Conservation (phyloP, 768 basidiomycete species). For the Chalciporus chontae region DNA sequence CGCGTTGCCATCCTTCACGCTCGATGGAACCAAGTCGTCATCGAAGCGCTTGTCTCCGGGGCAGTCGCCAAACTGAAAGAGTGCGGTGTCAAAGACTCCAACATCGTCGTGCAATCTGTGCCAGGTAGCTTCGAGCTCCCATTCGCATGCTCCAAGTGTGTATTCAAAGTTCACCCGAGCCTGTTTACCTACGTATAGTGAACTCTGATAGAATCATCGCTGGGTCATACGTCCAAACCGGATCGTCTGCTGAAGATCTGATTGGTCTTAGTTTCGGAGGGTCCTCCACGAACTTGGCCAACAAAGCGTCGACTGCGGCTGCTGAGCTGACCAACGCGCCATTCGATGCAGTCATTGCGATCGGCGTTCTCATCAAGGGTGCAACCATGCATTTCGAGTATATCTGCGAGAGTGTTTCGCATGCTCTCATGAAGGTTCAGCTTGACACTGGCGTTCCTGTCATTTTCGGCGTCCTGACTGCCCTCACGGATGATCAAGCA, state of each 20-base stretch:
- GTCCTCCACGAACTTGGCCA: constrained; percentile 29
- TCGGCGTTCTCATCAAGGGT: constrained; percentile 98
- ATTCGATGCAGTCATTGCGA: constrained; percentile 95
- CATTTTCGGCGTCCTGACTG: constrained; percentile 95
- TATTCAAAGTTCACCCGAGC: constrained; percentile 3
- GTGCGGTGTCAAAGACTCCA: constrained; percentile 81
- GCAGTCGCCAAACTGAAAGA: constrained; percentile 76
- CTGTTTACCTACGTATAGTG: constrained; percentile 4
- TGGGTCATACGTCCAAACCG: constrained; percentile 79
- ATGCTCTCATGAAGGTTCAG: constrained; percentile 92
- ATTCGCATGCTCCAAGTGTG: constrained; percentile 77
- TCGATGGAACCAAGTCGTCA: constrained; percentile 89
- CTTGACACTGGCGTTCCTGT: constrained; percentile 92
- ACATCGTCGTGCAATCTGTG: constrained; percentile 88
- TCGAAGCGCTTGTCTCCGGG: constrained; percentile 81
- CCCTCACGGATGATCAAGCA: constrained; percentile 90
- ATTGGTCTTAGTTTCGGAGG: constrained; percentile 50
- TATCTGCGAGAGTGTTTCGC: constrained; percentile 90
- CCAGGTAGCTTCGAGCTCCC: constrained; percentile 97
- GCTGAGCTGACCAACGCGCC: constrained; percentile 52
- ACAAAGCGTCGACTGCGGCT: constrained; percentile 30
- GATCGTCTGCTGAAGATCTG: constrained; percentile 76
- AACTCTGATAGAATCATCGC: constrained; percentile 68
- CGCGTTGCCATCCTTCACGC: constrained; percentile 94
- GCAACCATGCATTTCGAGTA: constrained; percentile 99